A percentile compares a stretch with the other conserved stretches of the same genome.
Conservation (phyloP, 805 yeast species). For the Priceomyces melissophilus region DNA sequence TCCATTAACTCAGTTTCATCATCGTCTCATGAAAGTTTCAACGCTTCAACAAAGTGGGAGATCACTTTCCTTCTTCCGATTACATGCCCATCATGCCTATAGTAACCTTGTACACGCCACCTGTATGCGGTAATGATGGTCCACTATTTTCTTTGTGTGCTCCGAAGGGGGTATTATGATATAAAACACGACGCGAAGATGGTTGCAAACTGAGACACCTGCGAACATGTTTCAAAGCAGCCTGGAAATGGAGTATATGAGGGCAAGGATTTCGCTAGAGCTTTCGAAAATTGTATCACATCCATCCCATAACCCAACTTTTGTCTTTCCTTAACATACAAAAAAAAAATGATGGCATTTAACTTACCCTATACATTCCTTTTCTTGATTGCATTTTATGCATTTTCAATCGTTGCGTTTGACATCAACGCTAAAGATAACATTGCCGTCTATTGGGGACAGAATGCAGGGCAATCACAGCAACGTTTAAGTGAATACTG, state of each 20-base stretch:
- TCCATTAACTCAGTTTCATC: too few species aligned
- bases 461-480: conserved; percentile 31
- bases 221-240: not conserved
- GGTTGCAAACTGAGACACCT: not conserved
- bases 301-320: conserved; percentile 3
- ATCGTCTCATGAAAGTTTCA: too few species aligned
- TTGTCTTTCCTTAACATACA: conserved; percentile 1
- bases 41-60: too few species aligned
- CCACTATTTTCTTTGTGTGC: too few species aligned
- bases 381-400: conserved; percentile 2
- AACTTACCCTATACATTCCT: not conserved
- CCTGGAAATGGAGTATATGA: not conserved
- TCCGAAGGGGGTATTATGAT: not conserved
- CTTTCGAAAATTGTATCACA: not conserved
- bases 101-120: too few species aligned
- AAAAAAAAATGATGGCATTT: not conserved
- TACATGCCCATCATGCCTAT: too few species aligned
- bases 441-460: conserved; percentile 31
- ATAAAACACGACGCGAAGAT: not conserved
- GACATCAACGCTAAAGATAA: conserved; percentile 17
- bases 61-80: too few species aligned
- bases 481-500: conserved; percentile 51
- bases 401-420: conserved; percentile 8
- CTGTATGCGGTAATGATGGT: too few species aligned
- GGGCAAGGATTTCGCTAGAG: too few species aligned